Evolutionary conservation across 306 rosid genomes (phyloP).

Genomic region (Cicer pinnatifidum): DNA sequence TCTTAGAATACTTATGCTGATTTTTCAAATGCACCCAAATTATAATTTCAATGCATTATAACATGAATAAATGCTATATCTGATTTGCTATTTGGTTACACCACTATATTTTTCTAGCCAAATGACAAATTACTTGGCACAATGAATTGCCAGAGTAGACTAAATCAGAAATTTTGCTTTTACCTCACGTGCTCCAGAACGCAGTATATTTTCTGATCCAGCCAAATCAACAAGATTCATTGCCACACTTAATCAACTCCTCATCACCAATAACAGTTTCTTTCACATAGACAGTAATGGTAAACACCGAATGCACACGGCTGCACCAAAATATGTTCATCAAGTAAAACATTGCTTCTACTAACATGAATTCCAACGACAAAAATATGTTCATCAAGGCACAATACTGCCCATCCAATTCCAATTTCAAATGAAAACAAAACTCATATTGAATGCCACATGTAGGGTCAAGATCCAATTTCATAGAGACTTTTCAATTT

Average conservation of each 20-base stretch:
- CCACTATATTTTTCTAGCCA: slow-evolving; percentile 7
- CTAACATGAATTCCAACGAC: slow-evolving; percentile 8
- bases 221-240: slow-evolving; percentile 98
- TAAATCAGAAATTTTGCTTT: slow-evolving; percentile 11
- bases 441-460: too few species aligned
- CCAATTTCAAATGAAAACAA: too few species aligned
- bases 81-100: slow-evolving; percentile 29
- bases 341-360: slow-evolving; percentile 19
- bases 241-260: slow-evolving; percentile 94
- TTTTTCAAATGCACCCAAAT: neutral
- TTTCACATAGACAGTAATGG: slow-evolving; percentile 82
- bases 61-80: neutral
- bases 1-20: neutral
- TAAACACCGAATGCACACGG: slow-evolving; percentile 92
- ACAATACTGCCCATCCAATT: too few species aligned
- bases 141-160: slow-evolving; percentile 8
- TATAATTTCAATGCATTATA: neutral
- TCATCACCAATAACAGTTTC: slow-evolving; percentile 85
- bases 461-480: too few species aligned
- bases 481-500: too few species aligned
- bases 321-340: slow-evolving; percentile 55
- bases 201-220: slow-evolving; percentile 93
- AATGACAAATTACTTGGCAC: slow-evolving; percentile 6
- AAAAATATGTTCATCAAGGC: neutral
- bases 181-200: slow-evolving; percentile 99